Conservation (phyloP, 2,329 filamentous ascomycete species). For the Hypoxylon rubiginosum region DNA sequence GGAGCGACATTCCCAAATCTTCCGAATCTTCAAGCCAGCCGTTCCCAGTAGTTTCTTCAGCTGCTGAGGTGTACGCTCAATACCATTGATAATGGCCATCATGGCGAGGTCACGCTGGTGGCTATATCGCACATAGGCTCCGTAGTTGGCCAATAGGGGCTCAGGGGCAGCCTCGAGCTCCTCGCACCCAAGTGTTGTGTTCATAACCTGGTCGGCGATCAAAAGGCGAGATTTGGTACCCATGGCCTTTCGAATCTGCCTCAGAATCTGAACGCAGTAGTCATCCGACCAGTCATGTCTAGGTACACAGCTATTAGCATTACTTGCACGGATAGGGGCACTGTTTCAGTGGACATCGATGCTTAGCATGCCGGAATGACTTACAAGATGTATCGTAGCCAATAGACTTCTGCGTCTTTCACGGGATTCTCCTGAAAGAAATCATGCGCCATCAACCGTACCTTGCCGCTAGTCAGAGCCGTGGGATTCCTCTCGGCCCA, state of each 20-base stretch:
- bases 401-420: conserved; percentile 44
- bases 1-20: conserved; percentile 42
- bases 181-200: conserved; percentile 47
- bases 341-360: background rate
- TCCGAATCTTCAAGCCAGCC: conserved; percentile 45
- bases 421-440: conserved; percentile 45
- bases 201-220: conserved; percentile 52
- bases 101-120: conserved; percentile 50
- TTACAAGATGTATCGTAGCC: conserved; percentile 39
- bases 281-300: conserved; percentile 48
- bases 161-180: conserved; percentile 44
- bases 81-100: conserved; percentile 52
- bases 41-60: conserved; percentile 38
- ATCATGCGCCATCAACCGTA: conserved; percentile 40
- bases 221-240: conserved; percentile 38
- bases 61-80: conserved; percentile 50
- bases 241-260: conserved; percentile 20
- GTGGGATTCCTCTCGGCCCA: conserved; percentile 6
- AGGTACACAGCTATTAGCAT: background rate
- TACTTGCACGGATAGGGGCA: too few species aligned
- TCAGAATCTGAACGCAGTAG: conserved; percentile 42
- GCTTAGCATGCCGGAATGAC: conserved; percentile 10
- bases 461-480: conserved; percentile 23
- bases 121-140: conserved; percentile 48
- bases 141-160: conserved; percentile 51